phyloP scores from a whole-genome alignment of 306 rosid genomes.

The Vigna unguiculata region DNA sequence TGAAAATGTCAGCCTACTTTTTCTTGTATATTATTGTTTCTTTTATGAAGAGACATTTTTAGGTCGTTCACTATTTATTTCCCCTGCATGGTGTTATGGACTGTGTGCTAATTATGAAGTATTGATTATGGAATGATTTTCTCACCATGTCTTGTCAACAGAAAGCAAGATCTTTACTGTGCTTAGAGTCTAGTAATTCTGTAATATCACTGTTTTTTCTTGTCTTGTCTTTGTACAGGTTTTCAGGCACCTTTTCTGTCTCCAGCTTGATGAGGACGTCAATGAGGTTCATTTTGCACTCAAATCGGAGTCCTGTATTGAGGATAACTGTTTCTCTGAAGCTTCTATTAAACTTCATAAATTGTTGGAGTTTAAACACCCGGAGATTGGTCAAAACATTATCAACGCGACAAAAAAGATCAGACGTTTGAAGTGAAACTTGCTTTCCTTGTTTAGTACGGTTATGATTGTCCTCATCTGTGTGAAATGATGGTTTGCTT shows the following conservation, averaged over 20 bases:
- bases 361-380: slow-evolving; percentile 69
- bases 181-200: not conserved
- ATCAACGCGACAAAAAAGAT: slow-evolving; percentile 65
- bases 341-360: slow-evolving; percentile 73
- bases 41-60: not conserved
- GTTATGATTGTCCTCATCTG: not conserved
- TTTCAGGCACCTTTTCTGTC: slow-evolving; percentile 74
- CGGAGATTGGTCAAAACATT: slow-evolving; percentile 72
- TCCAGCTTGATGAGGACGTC: slow-evolving; percentile 88
- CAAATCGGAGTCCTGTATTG: slow-evolving; percentile 59
- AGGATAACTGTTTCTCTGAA: slow-evolving; percentile 60
- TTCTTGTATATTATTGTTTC: not conserved
- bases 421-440: slow-evolving; percentile 63
- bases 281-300: slow-evolving; percentile 90
- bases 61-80: not conserved
- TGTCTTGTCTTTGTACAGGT: slow-evolving; percentile 60
- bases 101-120: not conserved
- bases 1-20: not conserved
- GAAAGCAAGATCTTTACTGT: not conserved
- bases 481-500: not conserved
- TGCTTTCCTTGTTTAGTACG: not conserved
- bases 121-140: slow-evolving; percentile 2
- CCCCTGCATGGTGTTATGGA: not conserved
- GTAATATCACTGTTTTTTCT: slow-evolving; percentile 8
- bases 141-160: slow-evolving; percentile 10